Conservation (phyloP, 176 grass and related monocot species). For the Elymus sibiricus region DNA sequence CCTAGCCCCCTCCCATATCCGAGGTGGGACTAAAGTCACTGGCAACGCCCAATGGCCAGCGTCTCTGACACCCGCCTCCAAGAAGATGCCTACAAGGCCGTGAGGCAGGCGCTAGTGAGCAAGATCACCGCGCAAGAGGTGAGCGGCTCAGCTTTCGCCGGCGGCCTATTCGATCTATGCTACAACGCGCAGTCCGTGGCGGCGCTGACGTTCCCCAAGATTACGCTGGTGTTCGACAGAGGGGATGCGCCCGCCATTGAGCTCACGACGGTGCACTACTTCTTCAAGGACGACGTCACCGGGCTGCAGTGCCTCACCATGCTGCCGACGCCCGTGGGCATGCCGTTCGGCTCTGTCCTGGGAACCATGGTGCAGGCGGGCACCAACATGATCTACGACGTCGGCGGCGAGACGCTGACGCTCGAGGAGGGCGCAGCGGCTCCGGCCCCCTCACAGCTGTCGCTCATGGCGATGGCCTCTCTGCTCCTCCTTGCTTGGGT, state of each 20-base stretch:
- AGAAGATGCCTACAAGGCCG: neutral
- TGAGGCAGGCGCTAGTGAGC: neutral
- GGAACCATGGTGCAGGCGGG: slow-evolving; percentile 27
- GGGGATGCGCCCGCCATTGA: neutral
- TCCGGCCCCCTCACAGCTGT: neutral
- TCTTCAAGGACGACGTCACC: neutral
- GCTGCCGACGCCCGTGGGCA: neutral
- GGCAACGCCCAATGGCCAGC: too few species aligned
- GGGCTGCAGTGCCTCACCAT: slow-evolving; percentile 26
- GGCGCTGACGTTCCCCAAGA: neutral
- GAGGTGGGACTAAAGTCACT: too few species aligned
- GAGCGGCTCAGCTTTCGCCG: neutral
- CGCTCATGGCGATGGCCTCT: neutral
- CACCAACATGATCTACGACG: slow-evolving; percentile 25
- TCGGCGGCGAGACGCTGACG: neutral
- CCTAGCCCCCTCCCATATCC: too few species aligned
- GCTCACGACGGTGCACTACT: neutral
- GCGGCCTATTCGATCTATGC: neutral
- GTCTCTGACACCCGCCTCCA: slow-evolving; percentile 19
- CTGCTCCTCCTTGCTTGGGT: neutral
- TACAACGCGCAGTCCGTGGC: neutral
- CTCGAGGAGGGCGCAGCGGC: neutral
- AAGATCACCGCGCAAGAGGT: neutral
- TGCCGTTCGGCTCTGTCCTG: neutral
- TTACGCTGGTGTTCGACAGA: neutral